Conservation (phyloP, 2,329 filamentous ascomycete species). For the Ceratocystiopsis minuta region DNA sequence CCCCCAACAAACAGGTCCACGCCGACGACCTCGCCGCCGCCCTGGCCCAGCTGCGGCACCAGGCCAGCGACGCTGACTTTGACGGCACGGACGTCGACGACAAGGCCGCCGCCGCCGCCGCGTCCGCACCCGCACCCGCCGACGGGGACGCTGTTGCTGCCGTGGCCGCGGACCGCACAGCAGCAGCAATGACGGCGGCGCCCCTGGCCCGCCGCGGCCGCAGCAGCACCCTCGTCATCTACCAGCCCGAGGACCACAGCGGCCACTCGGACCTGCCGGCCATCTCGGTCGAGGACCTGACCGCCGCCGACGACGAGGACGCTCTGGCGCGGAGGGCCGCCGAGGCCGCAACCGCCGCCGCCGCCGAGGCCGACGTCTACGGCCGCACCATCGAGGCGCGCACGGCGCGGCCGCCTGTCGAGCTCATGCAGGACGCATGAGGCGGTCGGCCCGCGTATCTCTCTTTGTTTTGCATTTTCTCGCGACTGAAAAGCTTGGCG, state of each 20-base stretch:
- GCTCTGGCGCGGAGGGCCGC: too few species aligned
- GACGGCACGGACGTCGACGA: constrained; percentile 16
- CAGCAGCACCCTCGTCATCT: constrained; percentile 45
- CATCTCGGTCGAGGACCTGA: constrained; percentile 51
- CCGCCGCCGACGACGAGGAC: constrained; percentile 18
- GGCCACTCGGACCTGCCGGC: constrained; percentile 39
- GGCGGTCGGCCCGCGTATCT: neutral
- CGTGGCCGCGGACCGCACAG: too few species aligned
- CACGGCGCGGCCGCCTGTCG: constrained; percentile 44
- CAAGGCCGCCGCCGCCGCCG: too few species aligned
- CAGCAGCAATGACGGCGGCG: constrained; percentile 3
- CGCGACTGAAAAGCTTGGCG: too few species aligned
- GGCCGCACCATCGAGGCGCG: constrained; percentile 30
- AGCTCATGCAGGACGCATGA: constrained; percentile 36
- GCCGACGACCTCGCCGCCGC: constrained; percentile 52
- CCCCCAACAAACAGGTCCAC: constrained; percentile 51
- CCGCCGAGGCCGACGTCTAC: constrained; percentile 24
- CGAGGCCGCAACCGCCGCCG: constrained; percentile 17
- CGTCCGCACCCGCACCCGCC: too few species aligned
- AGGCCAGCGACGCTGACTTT: constrained; percentile 8
- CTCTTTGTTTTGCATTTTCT: neutral
- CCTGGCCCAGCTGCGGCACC: constrained; percentile 40
- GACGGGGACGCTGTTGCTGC: too few species aligned
- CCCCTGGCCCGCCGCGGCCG: constrained; percentile 27
- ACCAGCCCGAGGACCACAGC: constrained; percentile 39